Base-by-base conservation (phyloP, 306 rosid genomes). In the Vicia faba region DNA sequence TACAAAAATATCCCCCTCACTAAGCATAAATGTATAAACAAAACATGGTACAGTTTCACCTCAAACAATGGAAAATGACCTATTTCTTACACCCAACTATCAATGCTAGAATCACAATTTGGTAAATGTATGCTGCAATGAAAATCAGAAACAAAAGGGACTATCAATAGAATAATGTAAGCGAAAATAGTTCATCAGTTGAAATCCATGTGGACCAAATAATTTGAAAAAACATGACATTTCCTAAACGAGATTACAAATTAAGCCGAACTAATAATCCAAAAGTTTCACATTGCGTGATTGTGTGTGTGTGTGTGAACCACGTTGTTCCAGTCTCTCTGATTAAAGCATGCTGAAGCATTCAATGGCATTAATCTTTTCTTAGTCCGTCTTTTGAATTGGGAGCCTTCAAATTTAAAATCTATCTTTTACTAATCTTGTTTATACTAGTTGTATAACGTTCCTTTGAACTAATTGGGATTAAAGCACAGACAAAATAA, bases 161-260 rank as follows among this genome's bases (percentile, higher is more conserved):
- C 64, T 18, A 43, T 5, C 33, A 43, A 62, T 16, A 23, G 63
- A 43, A 53, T 41, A 35, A 15, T 63, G 38, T 18, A 38, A 28
- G 59, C 9, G 19, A 46, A 53, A 15, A 20, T 15, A 20, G 49
- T 61, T 64, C 10, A 73, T 23, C 15, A n/a, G 19, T 44, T 39
- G 50, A 76, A 20, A 20, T 51, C 40, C 31, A 41, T 2, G 69
- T 39, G 8, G n/a, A 40, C n/a, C 64, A 43, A 63, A 53, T 44
- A 41, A 53, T 14, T 61, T 11, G 57, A 63, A 71, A 61, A 56
- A 40, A 26, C 9, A 56, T 39, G 62, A 31, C 54, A 70, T 7
- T 12, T 57, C 55, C 46, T 36, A 14, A 11, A 51, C 44, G 63
- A 67, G 70, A 57, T 57, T 61, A 72, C 46, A 54, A 61, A 48